These are phyloP conservation scores for Mallotus nudiflorus DNA, from an alignment of 345 rosid genomes.

Conservation along the genomic window DNA sequence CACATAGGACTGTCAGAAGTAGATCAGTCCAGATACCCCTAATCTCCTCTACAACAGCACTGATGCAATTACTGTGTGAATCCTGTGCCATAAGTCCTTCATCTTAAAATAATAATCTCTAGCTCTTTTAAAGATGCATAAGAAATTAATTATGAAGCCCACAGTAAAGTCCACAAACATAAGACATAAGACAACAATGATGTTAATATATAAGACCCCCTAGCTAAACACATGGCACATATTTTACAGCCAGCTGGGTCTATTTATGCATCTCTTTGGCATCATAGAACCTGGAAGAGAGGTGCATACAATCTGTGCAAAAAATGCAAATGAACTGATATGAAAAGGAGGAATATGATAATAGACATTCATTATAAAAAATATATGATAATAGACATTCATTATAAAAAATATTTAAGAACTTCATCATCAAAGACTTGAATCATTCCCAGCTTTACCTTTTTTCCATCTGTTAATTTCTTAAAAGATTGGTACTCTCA, in stretches of 20 bases:
- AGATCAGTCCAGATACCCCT: slow-evolving; percentile 90
- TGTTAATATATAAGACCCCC: not conserved
- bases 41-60: slow-evolving; percentile 53
- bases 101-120: not conserved
- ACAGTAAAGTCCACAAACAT: not conserved
- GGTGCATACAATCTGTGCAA: not conserved
- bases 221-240: not conserved
- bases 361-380: no score
- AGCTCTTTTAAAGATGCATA: not conserved
- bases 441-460: no score
- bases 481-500: no score
- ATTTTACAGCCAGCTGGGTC: not conserved
- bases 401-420: no score
- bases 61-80: slow-evolving; percentile 57
- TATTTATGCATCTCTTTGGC: not conserved
- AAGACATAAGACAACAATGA: not conserved
- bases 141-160: not conserved
- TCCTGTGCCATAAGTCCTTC: slow-evolving; percentile 48
- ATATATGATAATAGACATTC: no score
- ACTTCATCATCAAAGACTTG: no score
- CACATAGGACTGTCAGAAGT: slow-evolving; percentile 59
- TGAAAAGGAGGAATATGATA: no score
- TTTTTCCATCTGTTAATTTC: no score
- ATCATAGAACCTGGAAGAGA: not conserved
- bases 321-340: not conserved